A percentile compares a stretch with the other conserved stretches of the same genome.
Evolutionary conservation across 148 eudicot species (phyloP).

Genomic region (Fagopyrum homotropicum): DNA sequence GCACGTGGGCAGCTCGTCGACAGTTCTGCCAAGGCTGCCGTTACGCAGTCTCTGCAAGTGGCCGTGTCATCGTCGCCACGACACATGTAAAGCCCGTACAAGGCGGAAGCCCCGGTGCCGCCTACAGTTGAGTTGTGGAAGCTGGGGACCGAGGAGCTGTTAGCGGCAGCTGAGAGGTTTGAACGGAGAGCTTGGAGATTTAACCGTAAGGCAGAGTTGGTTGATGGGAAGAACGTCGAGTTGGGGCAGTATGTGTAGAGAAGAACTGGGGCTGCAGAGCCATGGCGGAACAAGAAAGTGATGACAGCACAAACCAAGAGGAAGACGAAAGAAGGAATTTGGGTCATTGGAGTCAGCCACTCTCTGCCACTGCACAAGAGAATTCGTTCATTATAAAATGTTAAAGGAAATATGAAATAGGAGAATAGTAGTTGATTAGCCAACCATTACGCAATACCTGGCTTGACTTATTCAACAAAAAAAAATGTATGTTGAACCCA

Average conservation of each 20-base stretch:
- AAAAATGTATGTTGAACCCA: no score
- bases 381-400: no score
- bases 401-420: no score
- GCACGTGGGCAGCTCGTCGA: slow-evolving; percentile 17
- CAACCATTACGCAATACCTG: no score
- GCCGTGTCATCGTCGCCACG: slow-evolving; percentile 24
- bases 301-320: no score
- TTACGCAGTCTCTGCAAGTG: slow-evolving; percentile 22
- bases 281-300: no score
- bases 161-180: slow-evolving; percentile 28
- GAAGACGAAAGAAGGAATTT: no score
- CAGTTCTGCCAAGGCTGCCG: slow-evolving; percentile 15
- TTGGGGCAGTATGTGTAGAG: not conserved
- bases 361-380: no score
- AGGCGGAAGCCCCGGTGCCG: not conserved
- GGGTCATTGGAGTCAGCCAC: no score
- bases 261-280: slow-evolving; percentile 11
- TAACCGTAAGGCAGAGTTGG: slow-evolving; percentile 20
- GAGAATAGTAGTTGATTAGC: no score
- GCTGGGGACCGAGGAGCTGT: slow-evolving; percentile 23
- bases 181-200: slow-evolving; percentile 35
- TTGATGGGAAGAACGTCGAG: slow-evolving; percentile 18
- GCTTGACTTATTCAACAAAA: no score
- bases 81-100: slow-evolving; percentile 26
- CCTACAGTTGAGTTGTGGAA: not conserved